Conservation (phyloP, 75 land plant genomes). For the Picea sitchensis region DNA sequence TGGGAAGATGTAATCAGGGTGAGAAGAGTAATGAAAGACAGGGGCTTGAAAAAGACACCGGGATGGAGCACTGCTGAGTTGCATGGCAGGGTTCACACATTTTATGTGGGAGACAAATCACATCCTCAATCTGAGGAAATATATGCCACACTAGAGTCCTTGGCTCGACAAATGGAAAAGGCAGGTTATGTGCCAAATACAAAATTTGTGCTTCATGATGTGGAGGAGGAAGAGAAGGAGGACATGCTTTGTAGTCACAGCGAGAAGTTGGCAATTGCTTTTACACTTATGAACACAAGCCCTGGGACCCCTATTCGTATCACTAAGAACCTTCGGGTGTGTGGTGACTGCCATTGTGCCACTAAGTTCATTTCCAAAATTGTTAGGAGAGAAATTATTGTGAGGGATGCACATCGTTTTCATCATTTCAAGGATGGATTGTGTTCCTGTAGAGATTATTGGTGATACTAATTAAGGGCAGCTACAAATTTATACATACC, state of each 20-base stretch:
- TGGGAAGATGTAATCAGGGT: slow-evolving; percentile 20
- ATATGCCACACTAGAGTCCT: too few species aligned
- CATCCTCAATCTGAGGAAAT: too few species aligned
- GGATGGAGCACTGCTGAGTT: too few species aligned
- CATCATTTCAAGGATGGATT: slow-evolving; percentile 19
- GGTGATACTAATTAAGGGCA: slow-evolving; percentile 7
- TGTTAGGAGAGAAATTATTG: slow-evolving; percentile 10
- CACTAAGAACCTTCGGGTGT: slow-evolving; percentile 17
- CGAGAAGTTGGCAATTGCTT: slow-evolving; percentile 26
- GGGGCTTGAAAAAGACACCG: too few species aligned
- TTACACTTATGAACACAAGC: slow-evolving; percentile 13
- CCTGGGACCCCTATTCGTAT: slow-evolving; percentile 10
- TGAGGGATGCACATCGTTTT: slow-evolving; percentile 21
- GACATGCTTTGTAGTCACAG: slow-evolving; percentile 18
- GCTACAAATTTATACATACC: too few species aligned
- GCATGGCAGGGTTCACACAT: too few species aligned
- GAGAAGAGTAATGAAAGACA: slow-evolving; percentile 10
- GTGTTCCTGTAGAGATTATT: slow-evolving; percentile 27
- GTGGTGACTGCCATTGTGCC: slow-evolving; percentile 18
- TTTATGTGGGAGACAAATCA: too few species aligned
- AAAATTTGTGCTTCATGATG: slow-evolving; percentile 18
- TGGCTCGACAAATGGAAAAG: slow-evolving; percentile 7
- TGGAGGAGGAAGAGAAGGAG: slow-evolving; percentile 31
- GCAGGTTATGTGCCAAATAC: slow-evolving; percentile 21
- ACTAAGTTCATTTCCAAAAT: slow-evolving; percentile 18